Evolutionary conservation across 768 basidiomycete species (phyloP).

Genomic region (Termitomyces sp.): DNA sequence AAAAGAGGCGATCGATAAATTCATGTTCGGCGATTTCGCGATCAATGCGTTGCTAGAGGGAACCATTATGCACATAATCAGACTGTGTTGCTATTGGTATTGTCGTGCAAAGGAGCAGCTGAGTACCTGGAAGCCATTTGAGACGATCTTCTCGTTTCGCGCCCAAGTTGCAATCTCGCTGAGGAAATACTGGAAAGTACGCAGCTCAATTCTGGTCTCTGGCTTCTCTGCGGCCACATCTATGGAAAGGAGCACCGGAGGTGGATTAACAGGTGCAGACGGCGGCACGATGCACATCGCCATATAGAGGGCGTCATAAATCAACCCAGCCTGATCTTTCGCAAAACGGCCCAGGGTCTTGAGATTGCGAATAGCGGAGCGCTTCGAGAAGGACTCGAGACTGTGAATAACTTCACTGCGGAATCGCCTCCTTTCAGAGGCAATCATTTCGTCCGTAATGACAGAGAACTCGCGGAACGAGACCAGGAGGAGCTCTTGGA

Average conservation of each 20-base stretch:
- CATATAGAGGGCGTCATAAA: constrained; percentile 91
- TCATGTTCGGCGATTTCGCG: constrained; percentile 93
- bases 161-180: constrained; percentile 96
- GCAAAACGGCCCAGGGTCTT: constrained; percentile 71
- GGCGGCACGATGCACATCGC: constrained; percentile 76
- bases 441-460: constrained; percentile 93
- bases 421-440: constrained; percentile 77
- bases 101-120: constrained; percentile 1
- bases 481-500: constrained; percentile 94
- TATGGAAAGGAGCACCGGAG: constrained; percentile 49
- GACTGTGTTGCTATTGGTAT: not conserved
- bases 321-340: constrained; percentile 81
- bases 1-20: constrained; percentile 89
- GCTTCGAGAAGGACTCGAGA: constrained; percentile 92
- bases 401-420: constrained; percentile 86
- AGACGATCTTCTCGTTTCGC: constrained; percentile 85
- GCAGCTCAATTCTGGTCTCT: constrained; percentile 83
- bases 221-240: constrained; percentile 69
- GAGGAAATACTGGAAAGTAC: constrained; percentile 84
- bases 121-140: constrained; percentile 82
- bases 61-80: not conserved
- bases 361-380: constrained; percentile 85
- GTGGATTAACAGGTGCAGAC: constrained; percentile 42
- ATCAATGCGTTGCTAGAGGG: constrained; percentile 73
- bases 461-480: constrained; percentile 97